Evolutionary conservation across 305 asterid genomes (phyloP).

Genomic region (Fraxinus dipetala): DNA sequence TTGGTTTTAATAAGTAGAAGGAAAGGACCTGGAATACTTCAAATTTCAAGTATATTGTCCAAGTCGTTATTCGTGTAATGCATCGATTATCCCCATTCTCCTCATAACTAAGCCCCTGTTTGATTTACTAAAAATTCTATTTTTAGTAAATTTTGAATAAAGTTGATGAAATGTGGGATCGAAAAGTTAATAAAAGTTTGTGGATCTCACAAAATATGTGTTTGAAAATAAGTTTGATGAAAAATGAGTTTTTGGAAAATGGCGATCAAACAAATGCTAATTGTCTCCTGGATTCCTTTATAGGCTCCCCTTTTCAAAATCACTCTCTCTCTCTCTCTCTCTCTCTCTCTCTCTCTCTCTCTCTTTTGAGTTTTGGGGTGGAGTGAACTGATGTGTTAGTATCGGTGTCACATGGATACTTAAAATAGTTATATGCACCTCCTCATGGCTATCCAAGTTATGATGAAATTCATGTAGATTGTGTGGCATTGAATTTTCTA

Average conservation of each 20-base stretch:
- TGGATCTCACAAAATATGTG: background rate
- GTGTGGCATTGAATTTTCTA: background rate
- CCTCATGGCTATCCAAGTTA: conserved; percentile 2
- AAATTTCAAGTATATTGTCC: background rate
- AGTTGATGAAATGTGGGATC: background rate
- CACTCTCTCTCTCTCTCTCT: background rate
- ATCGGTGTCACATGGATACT: background rate
- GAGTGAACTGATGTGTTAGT: background rate
- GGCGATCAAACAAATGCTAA: background rate
- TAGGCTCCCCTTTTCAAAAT: background rate
- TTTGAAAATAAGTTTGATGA: too few species aligned
- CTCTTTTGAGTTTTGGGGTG: background rate
- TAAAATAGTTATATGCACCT: background rate
- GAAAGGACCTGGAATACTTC: background rate
- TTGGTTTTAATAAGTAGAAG: background rate
- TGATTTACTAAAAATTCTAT: background rate
- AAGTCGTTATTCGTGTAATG: background rate
- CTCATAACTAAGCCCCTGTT: background rate
- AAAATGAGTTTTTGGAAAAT: background rate
- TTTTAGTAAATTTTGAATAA: too few species aligned
- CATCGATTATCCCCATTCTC: background rate
- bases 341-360: background rate
- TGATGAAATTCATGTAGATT: background rate
- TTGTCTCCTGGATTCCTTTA: background rate
- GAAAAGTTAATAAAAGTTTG: too few species aligned